These are phyloP conservation scores for Ganoderma multipileum DNA, from an alignment of 1,284 basidiomycete species.

Conservation along the genomic window DNA sequence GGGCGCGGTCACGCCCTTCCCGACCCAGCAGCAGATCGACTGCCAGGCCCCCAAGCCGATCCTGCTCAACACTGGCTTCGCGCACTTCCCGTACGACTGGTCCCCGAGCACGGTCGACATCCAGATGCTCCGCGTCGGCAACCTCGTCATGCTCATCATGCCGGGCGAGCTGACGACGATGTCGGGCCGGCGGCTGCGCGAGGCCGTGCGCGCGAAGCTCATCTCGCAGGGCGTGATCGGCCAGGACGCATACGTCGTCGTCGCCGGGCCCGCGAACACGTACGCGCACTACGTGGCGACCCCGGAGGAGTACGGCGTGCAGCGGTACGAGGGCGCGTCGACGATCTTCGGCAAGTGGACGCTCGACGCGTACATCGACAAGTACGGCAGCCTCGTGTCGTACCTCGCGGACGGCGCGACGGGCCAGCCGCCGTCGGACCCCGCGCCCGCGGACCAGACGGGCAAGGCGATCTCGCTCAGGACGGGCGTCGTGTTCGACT, in stretches of 20 bases:
- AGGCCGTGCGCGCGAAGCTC: slow-evolving; percentile 68
- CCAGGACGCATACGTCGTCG: slow-evolving; percentile 73
- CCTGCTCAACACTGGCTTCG: slow-evolving; percentile 74
- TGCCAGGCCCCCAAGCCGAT: slow-evolving; percentile 88
- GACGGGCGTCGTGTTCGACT: slow-evolving; percentile 71
- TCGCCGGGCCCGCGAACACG: slow-evolving; percentile 83
- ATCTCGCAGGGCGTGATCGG: slow-evolving; percentile 69
- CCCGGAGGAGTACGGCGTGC: slow-evolving; percentile 76
- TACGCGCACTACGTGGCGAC: slow-evolving; percentile 83
- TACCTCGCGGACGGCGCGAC: slow-evolving; percentile 62
- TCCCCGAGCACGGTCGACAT: slow-evolving; percentile 78
- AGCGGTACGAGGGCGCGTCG: slow-evolving; percentile 85
- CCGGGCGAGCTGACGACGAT: slow-evolving; percentile 74
- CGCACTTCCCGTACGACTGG: slow-evolving; percentile 78
- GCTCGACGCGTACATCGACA: slow-evolving; percentile 81
- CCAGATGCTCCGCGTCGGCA: slow-evolving; percentile 83
- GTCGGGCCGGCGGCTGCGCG: slow-evolving; percentile 54
- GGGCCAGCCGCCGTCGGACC: slow-evolving; percentile 59
- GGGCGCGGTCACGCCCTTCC: slow-evolving; percentile 70
- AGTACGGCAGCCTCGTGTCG: slow-evolving; percentile 70
- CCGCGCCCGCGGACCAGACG: slow-evolving; percentile 71
- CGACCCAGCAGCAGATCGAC: slow-evolving; percentile 64
- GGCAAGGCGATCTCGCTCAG: slow-evolving; percentile 74
- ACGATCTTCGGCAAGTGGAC: slow-evolving; percentile 83
- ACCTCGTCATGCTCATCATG: slow-evolving; percentile 79